Percentiles rank a stretch among this genome's conserved stretches.
Evolutionary conservation across 495 filamentous ascomycete species (phyloP).

Genomic region (Paragyromitra xinjiangensis): DNA sequence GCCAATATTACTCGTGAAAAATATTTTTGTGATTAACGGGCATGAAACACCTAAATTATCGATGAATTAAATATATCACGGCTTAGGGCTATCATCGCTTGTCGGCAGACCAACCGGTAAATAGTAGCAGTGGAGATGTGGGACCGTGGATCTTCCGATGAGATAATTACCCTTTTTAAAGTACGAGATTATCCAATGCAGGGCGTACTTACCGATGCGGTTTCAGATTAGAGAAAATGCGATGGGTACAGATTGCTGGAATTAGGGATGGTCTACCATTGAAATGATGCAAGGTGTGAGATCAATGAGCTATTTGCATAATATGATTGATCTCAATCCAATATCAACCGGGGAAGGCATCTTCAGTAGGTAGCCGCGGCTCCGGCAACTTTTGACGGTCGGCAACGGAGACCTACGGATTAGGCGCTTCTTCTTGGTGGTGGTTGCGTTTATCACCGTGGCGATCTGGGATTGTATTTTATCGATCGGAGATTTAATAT

Average conservation of each 20-base stretch:
- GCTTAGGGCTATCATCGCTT: constrained; percentile 1
- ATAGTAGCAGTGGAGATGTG: background rate
- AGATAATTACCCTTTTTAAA: constrained; percentile 10
- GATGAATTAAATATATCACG: background rate
- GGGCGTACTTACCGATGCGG: background rate
- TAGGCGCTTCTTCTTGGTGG: background rate
- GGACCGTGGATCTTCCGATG: constrained; percentile 17
- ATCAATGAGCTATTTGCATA: constrained; percentile 1
- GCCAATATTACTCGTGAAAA: background rate
- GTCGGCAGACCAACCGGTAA: background rate
- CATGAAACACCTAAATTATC: background rate
- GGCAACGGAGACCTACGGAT: constrained; percentile 8
- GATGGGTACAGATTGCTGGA: background rate
- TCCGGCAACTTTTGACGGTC: no score
- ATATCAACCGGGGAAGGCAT: constrained; percentile 2
- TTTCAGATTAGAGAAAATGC: constrained; percentile 24
- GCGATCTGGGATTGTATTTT: background rate
- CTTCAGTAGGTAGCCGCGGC: background rate
- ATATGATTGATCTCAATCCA: constrained; percentile 13
- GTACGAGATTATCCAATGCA: constrained; percentile 11
- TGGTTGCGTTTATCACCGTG: background rate
- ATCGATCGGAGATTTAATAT: background rate
- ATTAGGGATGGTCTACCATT: constrained; percentile 2
- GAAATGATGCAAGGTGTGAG: background rate
- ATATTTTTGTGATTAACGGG: background rate